A percentile compares a stretch with the other conserved stretches of the same genome.
Evolutionary conservation across 768 basidiomycete species (phyloP).

Genomic region (Chalciporus chontae): DNA sequence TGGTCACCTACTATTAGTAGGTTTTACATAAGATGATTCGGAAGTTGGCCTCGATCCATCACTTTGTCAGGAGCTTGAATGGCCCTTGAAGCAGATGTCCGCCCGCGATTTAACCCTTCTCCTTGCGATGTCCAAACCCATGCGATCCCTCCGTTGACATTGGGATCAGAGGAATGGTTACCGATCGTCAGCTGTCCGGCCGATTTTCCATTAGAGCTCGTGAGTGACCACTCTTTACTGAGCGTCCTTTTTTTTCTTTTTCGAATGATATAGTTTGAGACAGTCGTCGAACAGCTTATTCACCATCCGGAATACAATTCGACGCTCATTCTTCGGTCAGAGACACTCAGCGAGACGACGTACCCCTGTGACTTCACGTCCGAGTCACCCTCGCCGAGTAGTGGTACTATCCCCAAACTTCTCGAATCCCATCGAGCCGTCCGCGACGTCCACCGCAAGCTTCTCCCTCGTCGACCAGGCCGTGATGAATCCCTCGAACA

Average conservation of each 20-base stretch:
- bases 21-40: no score
- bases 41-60: no score
- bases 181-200: constrained; percentile 41
- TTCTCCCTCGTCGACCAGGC: constrained; percentile 76
- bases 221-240: constrained; percentile 21
- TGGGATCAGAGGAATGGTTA: constrained; percentile 14
- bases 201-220: constrained; percentile 41
- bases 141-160: constrained; percentile 3
- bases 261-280: constrained; percentile 59
- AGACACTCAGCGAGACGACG: constrained; percentile 41
- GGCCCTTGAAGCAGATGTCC: constrained; percentile 2
- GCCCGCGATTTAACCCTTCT: constrained; percentile 25
- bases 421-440: constrained; percentile 40
- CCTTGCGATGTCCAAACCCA: constrained; percentile 11
- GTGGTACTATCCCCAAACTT: constrained; percentile 17
- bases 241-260: no score
- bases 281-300: constrained; percentile 66
- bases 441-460: constrained; percentile 58
- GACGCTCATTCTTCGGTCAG: constrained; percentile 83
- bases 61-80: background rate
- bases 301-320: constrained; percentile 94
- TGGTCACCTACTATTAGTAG: no score
- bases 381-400: constrained; percentile 2
- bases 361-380: constrained; percentile 42
- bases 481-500: constrained; percentile 76